Evolutionary conservation across 768 basidiomycete species (phyloP).

Genomic region (Naematelia encephala): DNA sequence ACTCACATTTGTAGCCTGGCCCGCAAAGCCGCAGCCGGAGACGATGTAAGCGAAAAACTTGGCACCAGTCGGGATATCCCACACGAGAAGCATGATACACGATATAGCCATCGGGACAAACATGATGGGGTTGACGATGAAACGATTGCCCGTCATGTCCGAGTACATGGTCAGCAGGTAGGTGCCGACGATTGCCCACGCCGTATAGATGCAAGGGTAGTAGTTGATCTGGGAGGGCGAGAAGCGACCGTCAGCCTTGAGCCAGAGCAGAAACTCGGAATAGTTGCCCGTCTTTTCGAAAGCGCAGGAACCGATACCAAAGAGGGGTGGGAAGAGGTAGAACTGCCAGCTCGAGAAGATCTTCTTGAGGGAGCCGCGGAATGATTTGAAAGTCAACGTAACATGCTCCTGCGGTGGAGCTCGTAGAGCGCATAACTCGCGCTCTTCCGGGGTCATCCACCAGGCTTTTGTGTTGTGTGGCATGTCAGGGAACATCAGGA

Average conservation of each 20-base stretch:
- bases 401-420: constrained; percentile 24
- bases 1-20: constrained; percentile 63
- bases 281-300: constrained; percentile 33
- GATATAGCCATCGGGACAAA: constrained; percentile 18
- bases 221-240: constrained; percentile 30
- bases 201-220: constrained; percentile 32
- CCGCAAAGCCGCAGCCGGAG: constrained; percentile 65
- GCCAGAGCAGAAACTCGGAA: constrained; percentile 23
- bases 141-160: constrained; percentile 28
- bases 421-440: constrained; percentile 25
- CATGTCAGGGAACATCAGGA: constrained; percentile 68
- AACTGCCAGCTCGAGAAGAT: constrained; percentile 20
- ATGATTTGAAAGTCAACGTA: constrained; percentile 18
- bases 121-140: constrained; percentile 42
- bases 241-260: constrained; percentile 24
- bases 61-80: constrained; percentile 59
- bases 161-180: constrained; percentile 23
- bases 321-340: constrained; percentile 31
- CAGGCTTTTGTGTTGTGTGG: constrained; percentile 58
- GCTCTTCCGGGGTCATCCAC: constrained; percentile 59
- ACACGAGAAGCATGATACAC: constrained; percentile 56
- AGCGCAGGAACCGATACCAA: constrained; percentile 22
- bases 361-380: constrained; percentile 19
- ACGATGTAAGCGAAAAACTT: constrained; percentile 73
- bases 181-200: constrained; percentile 34